Conservation (phyloP, 306 rosid species). For the Betula pendula region DNA sequence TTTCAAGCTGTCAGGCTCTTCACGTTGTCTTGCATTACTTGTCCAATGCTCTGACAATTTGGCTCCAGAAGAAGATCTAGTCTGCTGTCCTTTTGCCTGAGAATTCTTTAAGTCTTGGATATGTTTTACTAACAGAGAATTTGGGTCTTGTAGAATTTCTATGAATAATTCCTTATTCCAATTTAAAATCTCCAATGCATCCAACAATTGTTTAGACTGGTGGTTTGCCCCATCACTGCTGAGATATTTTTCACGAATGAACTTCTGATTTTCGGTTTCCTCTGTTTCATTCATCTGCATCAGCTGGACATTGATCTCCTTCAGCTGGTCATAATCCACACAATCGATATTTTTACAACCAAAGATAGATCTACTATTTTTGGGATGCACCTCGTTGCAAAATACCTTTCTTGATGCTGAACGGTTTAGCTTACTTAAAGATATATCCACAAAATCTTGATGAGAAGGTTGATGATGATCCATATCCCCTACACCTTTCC, state of each 20-base stretch:
- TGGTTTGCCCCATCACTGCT: constrained; percentile 41
- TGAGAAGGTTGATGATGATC: constrained; percentile 24
- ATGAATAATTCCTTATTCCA: constrained; percentile 70
- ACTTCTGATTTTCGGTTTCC: constrained; percentile 47
- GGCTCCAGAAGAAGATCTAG: constrained; percentile 20
- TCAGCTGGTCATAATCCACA: constrained; percentile 33
- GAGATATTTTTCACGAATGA: constrained; percentile 37
- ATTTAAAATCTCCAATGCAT: constrained; percentile 64
- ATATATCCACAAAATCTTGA: constrained; percentile 18
- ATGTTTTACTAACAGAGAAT: constrained; percentile 63
- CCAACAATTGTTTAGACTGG: constrained; percentile 59
- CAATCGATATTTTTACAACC: constrained; percentile 47
- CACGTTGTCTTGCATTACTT: constrained; percentile 35
- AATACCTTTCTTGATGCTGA: constrained; percentile 28
- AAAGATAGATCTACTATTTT: constrained; percentile 36
- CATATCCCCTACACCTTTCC: neutral
- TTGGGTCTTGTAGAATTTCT: constrained; percentile 72
- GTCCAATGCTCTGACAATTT: constrained; percentile 29
- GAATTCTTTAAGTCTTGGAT: constrained; percentile 46
- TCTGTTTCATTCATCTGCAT: constrained; percentile 40
- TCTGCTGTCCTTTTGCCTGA: constrained; percentile 39
- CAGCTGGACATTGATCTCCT: constrained; percentile 25
- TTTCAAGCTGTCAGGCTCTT: constrained; percentile 23
- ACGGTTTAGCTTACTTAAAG: constrained; percentile 26
- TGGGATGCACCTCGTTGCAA: constrained; percentile 36